Evolutionary conservation across 176 grass and related monocot species (phyloP), one percentile per base, ranked within the genome.

Genomic region (Otatea glauca): DNA sequence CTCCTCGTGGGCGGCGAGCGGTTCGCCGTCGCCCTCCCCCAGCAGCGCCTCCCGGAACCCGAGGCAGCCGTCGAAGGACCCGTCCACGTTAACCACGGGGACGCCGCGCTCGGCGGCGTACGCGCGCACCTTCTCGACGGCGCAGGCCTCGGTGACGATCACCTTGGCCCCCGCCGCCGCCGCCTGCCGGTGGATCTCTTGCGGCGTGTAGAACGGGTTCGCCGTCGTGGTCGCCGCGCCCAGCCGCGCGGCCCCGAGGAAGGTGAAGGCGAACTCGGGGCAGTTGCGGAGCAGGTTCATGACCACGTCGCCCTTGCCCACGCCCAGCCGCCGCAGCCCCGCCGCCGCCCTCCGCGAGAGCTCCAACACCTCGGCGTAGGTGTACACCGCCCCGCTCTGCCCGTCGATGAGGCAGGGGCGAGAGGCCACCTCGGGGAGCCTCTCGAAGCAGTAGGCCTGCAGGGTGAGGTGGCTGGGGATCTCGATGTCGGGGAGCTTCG

Each of bases 131-230:
- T 98, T 98, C 0, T 85, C 86, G 34, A 88, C 89, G 32, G 90
- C 84, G 75, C 93, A 93, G 48, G 81, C 86, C 87, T 98, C 96
- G 20, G 93, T 98, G 77, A 98, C 65, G 76, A 98, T 78, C 34
- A 95, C 69, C n/a, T 6, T 68, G 1, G 82, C 48, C 0, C 86
- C 92, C 14, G 96, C 88, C 0, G 91, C 93, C 21, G 0, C 37
- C 0, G 81, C 93, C 88, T 98, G 96, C n/a, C 94, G 94, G 86
- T 91, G 86, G 80, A 98, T 92, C 93, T 98, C 96, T 39, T 90
- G 82, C 9, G 89, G 76, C 15, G 77, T 98, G 91, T 90, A 92
- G 79, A 98, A 94, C 12, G 96, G 93, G 80, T 98, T 98, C 14
- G 91, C 93, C 2, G 91, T 98, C 47, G 93, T 95, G 54, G 93